These are phyloP conservation scores for Leccinum longicurvipes DNA, from an alignment of 768 basidiomycete species.

Conservation along the genomic window DNA sequence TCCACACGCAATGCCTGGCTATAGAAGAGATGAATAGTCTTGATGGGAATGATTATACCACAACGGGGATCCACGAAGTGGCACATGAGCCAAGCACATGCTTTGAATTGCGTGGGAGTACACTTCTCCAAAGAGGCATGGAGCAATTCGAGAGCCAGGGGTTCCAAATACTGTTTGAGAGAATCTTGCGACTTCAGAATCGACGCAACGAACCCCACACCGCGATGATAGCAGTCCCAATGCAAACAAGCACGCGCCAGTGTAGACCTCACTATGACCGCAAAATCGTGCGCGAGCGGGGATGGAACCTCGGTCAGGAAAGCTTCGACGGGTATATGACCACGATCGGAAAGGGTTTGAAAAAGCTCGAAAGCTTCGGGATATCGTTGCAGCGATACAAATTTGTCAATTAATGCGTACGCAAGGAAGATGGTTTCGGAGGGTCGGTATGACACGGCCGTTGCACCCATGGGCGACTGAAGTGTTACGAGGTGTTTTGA, in stretches of 20 bases:
- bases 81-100: conserved; percentile 42
- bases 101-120: conserved; percentile 34
- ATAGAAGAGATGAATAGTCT: conserved; percentile 48
- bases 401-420: conserved; percentile 42
- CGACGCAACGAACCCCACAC: conserved; percentile 36
- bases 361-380: conserved; percentile 45
- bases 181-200: conserved; percentile 25
- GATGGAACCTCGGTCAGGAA: conserved; percentile 36
- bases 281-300: conserved; percentile 36
- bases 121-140: conserved; percentile 40
- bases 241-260: conserved; percentile 50
- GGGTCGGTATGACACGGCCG: conserved; percentile 37
- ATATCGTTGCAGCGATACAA: conserved; percentile 36
- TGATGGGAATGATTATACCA: conserved; percentile 39
- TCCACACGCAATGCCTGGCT: conserved; percentile 31
- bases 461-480: conserved; percentile 26
- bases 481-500: conserved; percentile 24
- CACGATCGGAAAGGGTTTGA: conserved; percentile 42
- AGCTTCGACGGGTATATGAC: conserved; percentile 46
- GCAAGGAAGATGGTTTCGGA: conserved; percentile 37
- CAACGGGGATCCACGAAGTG: conserved; percentile 30
- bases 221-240: conserved; percentile 51
- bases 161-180: conserved; percentile 23
- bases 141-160: conserved; percentile 43
- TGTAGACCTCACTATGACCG: conserved; percentile 46